phyloP scores from a whole-genome alignment of 2,329 filamentous ascomycete species.

The Pseudogymnoascus sp. region DNA sequence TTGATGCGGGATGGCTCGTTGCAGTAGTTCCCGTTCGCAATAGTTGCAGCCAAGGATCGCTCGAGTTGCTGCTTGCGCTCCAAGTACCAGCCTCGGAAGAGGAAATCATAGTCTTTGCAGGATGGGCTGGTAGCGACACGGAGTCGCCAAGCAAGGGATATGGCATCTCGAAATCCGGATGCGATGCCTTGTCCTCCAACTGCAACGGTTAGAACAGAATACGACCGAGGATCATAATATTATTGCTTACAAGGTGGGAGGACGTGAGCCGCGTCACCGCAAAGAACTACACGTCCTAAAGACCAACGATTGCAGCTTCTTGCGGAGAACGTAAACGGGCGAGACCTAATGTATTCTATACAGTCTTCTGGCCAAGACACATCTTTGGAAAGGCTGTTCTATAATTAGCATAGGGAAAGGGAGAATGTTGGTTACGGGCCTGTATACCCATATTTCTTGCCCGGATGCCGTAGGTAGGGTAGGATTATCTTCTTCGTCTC shows the following conservation, averaged over 20 bases:
- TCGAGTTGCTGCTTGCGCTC: constrained; percentile 34
- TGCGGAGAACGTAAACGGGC: constrained; percentile 40
- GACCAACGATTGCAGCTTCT: constrained; percentile 42
- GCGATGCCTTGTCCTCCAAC: constrained; percentile 37
- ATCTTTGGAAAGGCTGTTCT: constrained; percentile 18
- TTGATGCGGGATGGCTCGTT: constrained; percentile 27
- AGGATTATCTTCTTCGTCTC: constrained; percentile 24
- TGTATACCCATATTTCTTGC: constrained; percentile 14
- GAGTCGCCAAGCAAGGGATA: constrained; percentile 33
- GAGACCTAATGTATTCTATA: constrained; percentile 38
- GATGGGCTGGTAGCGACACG: constrained; percentile 23
- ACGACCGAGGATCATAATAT: background rate
- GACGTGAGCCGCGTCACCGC: constrained; percentile 45
- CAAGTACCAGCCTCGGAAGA: constrained; percentile 29
- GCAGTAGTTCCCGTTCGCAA: constrained; percentile 30
- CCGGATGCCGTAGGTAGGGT: constrained; percentile 27
- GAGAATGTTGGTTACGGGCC: background rate
- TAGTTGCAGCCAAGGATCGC: constrained; percentile 29
- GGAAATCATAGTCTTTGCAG: constrained; percentile 18
- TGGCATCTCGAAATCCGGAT: constrained; percentile 35
- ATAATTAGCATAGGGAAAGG: background rate
- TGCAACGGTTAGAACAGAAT: constrained; percentile 8
- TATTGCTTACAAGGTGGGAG: constrained; percentile 39
- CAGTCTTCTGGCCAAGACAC: constrained; percentile 39
- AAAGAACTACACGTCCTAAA: constrained; percentile 34